Base-by-base conservation (phyloP, 768 basidiomycete species). In the Lentinula sp. region DNA sequence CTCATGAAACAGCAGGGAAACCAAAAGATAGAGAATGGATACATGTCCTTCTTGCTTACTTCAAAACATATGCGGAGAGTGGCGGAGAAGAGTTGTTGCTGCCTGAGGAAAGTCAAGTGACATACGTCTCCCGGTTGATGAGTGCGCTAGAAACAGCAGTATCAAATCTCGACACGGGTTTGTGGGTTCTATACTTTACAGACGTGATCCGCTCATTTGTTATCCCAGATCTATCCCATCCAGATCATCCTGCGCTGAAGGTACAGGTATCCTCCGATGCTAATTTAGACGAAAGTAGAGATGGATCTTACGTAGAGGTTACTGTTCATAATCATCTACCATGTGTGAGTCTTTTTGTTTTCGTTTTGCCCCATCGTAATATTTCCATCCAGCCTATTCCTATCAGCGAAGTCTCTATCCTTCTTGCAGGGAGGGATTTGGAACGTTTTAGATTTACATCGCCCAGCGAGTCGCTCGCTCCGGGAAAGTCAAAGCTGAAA, bases 1-100 rank as follows among this genome's bases (percentile, higher is more conserved):
- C 86, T 0, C 87, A 94, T 66, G 70, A 74, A 1, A 69, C 77
- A 20, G 72, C 88, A n/a, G 72, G 79, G 13, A 85, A 82, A 65
- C 74, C 81, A 6, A 84, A 77, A 61, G 88, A 92, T 64, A 76
- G 78, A 20, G 91, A 95, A 68, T 95, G 93, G 93, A 81, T 91
- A 20, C 85, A 90, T 63, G 81, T 88, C 15, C 78, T 90, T 6
- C 76, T 95, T 35, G 83, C 90, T 4, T 95, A 90, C 70, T 77
- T 97, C 46, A 86, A 84, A 67, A 81, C 84, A 12, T 87, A 83
- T 62, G 80, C 85, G 16, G 85, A 84, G 35, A 82, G 82, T 64
- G 66, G 73, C 42, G 82, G 78, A 3, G 72, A 73, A 48, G 84
- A 86, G 54, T 63, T 87, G 61, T 71, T 90, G 48, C 73, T 84